phyloP scores from a whole-genome alignment of 208 protist genomes.

The Acanthamoeba lenticulata region DNA sequence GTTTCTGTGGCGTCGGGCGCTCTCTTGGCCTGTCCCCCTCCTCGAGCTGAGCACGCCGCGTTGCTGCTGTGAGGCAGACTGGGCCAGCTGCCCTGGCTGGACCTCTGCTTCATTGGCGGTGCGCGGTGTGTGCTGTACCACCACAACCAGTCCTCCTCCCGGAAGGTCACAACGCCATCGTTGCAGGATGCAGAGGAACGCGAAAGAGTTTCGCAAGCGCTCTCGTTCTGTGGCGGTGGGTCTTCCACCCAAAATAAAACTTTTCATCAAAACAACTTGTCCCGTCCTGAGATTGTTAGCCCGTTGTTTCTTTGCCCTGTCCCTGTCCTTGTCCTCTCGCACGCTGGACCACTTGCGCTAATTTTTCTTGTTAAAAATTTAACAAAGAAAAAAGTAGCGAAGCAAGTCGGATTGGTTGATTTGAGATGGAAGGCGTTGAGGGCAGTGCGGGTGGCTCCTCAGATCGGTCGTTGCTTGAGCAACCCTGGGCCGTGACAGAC shows the following conservation, averaged over 20 bases:
- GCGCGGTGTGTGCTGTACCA: slow-evolving; percentile 15
- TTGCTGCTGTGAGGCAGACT: not conserved
- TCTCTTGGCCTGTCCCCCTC: not conserved
- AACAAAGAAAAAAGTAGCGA: too few relatives aligned
- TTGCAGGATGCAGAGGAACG: not conserved
- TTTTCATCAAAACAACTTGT: too few relatives aligned
- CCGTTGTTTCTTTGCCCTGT: too few relatives aligned
- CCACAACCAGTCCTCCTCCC: not conserved
- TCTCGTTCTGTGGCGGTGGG: not conserved
- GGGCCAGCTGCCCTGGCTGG: not conserved
- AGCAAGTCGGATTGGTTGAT: too few relatives aligned
- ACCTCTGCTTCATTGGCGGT: not conserved
- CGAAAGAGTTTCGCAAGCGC: slow-evolving; percentile 22
- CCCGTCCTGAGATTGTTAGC: too few relatives aligned
- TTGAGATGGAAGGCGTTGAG: too few relatives aligned
- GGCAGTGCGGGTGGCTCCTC: too few relatives aligned
- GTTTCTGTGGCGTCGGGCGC: not conserved
- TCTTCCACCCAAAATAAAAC: not conserved
- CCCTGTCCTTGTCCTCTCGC: too few relatives aligned
- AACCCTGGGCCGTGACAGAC: not conserved
- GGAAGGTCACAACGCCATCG: not conserved
- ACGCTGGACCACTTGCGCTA: too few relatives aligned
- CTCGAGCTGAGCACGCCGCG: not conserved
- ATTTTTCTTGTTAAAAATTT: too few relatives aligned
- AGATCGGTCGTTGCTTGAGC: not conserved